phyloP scores from a whole-genome alignment of 345 rosid species.

The Ceriops zippeliana region DNA sequence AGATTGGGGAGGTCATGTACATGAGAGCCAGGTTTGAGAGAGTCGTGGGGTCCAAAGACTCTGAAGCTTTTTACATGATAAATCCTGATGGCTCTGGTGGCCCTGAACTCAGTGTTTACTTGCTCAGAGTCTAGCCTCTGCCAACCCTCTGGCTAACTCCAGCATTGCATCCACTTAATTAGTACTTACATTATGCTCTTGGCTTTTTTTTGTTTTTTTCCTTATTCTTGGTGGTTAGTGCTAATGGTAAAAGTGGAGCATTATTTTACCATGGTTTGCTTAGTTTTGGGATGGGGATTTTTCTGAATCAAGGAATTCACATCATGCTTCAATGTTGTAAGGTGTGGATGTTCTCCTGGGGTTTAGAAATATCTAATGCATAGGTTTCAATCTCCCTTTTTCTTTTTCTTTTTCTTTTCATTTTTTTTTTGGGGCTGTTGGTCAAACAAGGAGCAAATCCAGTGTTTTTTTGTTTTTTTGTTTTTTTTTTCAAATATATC shows the following conservation, averaged over 20 bases:
- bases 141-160: neutral
- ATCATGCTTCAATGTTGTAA: too few relatives aligned
- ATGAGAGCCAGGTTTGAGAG: conserved; percentile 95
- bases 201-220: neutral
- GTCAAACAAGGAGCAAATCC: too few relatives aligned
- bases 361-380: too few relatives aligned
- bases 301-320: too few relatives aligned
- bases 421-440: too few relatives aligned
- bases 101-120: conserved; percentile 86
- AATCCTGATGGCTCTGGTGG: conserved; percentile 79
- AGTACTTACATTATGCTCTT: neutral
- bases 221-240: neutral
- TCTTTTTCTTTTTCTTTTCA: too few relatives aligned
- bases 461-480: too few relatives aligned
- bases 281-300: neutral
- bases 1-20: conserved; percentile 83
- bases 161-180: neutral
- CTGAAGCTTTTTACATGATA: conserved; percentile 95
- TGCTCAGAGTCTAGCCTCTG: conserved; percentile 52
- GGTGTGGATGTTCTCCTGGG: too few relatives aligned
- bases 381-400: too few relatives aligned
- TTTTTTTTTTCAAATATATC: too few relatives aligned
- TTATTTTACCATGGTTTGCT: neutral
- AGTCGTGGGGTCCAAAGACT: conserved; percentile 84
- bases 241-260: neutral